Percentiles rank a stretch among this genome's conserved stretches.
Conservation (phyloP, 2,329 filamentous ascomycete genomes). For the Pseudocercospora fuligena region DNA sequence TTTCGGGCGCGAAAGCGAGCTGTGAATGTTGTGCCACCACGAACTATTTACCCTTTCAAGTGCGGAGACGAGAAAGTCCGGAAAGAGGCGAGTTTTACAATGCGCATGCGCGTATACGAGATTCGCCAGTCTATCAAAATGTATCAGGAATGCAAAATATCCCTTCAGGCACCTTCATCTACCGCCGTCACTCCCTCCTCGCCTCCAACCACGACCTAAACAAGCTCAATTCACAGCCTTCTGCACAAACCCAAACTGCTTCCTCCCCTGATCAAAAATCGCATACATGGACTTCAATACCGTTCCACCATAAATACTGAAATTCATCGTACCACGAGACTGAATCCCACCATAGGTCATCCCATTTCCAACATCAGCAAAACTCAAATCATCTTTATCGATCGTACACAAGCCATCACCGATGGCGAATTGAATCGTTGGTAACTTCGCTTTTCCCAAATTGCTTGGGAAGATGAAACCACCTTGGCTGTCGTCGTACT, state of each 20-base stretch:
- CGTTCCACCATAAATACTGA: conserved; percentile 68
- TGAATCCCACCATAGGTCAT: conserved; percentile 70
- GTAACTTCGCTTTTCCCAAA: conserved; percentile 59
- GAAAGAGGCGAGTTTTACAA: not conserved
- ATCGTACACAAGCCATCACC: conserved; percentile 65
- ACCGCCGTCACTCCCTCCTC: not conserved
- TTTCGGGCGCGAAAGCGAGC: not conserved
- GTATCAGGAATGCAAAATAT: no score
- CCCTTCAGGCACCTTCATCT: not conserved
- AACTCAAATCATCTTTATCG: conserved; percentile 67
- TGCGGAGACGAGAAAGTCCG: not conserved
- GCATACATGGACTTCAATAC: conserved; percentile 70
- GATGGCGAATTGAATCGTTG: conserved; percentile 66
- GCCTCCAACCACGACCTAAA: not conserved
- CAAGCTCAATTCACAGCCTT: conserved; percentile 13
- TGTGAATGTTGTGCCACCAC: not conserved
- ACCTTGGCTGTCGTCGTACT: conserved; percentile 39
- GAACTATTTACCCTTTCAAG: not conserved
- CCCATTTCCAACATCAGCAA: conserved; percentile 59
- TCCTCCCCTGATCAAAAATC: conserved; percentile 66
- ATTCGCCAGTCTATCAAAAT: not conserved
- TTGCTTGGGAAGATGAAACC: conserved; percentile 67
- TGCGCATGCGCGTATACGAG: not conserved
- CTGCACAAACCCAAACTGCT: conserved; percentile 64
- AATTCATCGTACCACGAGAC: conserved; percentile 61